Evolutionary conservation across 352 stramenopile species (phyloP).

Genomic region (Aphanomyces euteiches): DNA sequence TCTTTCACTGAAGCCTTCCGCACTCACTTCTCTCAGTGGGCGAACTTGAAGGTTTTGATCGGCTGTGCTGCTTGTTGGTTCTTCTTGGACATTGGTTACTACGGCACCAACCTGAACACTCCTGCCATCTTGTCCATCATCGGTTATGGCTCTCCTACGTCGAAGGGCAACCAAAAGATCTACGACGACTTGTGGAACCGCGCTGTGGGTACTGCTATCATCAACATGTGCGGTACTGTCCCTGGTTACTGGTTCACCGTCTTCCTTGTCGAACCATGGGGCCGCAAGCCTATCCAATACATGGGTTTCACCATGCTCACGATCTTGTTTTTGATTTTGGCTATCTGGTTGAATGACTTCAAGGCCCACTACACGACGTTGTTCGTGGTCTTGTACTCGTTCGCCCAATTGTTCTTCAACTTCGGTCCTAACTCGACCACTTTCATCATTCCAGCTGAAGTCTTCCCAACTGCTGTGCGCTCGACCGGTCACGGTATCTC

Average conservation of each 20-base stretch:
- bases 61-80: conserved; percentile 52
- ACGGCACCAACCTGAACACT: conserved; percentile 51
- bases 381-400: conserved; percentile 51
- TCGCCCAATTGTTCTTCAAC: conserved; percentile 60
- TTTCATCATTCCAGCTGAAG: conserved; percentile 81
- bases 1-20: conserved; percentile 40
- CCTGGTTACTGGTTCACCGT: conserved; percentile 67
- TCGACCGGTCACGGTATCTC: conserved; percentile 84
- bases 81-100: conserved; percentile 61
- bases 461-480: conserved; percentile 76
- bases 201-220: conserved; percentile 42
- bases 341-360: conserved; percentile 46
- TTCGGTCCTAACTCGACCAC: conserved; percentile 77
- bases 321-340: conserved; percentile 49
- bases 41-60: conserved; percentile 46
- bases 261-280: conserved; percentile 50
- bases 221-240: conserved; percentile 50
- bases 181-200: conserved; percentile 45
- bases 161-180: conserved; percentile 48
- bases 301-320: conserved; percentile 48
- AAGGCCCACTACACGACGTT: conserved; percentile 38
- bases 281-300: conserved; percentile 58
- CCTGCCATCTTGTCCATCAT: conserved; percentile 46
- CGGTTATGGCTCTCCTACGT: conserved; percentile 38
- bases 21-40: conserved; percentile 40